Conservation (phyloP, 1,284 basidiomycete species). For the Leccinum angustisporum region DNA sequence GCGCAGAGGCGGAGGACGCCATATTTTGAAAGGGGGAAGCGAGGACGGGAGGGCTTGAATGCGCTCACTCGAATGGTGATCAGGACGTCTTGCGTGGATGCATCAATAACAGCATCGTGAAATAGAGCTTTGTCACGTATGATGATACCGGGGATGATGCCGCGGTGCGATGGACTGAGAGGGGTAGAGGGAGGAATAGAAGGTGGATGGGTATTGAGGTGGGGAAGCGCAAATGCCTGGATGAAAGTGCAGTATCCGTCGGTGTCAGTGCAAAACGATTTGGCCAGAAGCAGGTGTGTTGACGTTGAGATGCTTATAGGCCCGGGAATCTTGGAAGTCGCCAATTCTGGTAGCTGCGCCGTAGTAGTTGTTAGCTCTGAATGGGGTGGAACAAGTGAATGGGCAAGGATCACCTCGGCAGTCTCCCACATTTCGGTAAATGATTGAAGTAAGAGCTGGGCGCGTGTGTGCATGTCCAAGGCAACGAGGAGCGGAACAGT, state of each 20-base stretch:
- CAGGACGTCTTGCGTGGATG: slow-evolving; percentile 12
- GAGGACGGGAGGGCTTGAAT: slow-evolving; percentile 6
- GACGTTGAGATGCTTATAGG: slow-evolving; percentile 19
- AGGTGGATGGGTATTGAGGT: slow-evolving; percentile 1
- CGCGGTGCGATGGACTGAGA: slow-evolving; percentile 9
- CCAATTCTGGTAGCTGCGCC: slow-evolving; percentile 3
- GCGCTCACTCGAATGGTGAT: slow-evolving; percentile 9
- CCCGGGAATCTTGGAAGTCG: background rate
- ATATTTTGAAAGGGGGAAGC: background rate
- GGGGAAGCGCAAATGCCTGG: slow-evolving; percentile 14
- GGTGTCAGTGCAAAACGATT: background rate
- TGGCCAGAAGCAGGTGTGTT: slow-evolving; percentile 18
- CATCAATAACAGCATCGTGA: slow-evolving; percentile 14
- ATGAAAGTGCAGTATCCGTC: slow-evolving; percentile 11
- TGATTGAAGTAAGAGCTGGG: background rate
- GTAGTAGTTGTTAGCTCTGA: background rate
- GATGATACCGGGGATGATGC: slow-evolving; percentile 5
- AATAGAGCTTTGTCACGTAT: slow-evolving; percentile 6
- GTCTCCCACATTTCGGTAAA: background rate
- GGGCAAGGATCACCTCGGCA: slow-evolving; percentile 1
- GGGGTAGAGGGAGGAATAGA: background rate
- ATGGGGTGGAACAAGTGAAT: background rate
- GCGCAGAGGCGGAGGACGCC: slow-evolving; percentile 12
- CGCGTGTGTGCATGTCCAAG: slow-evolving; percentile 17
- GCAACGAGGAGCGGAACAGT: slow-evolving; percentile 9